phyloP scores from a whole-genome alignment of 164 flowering plant genomes.

The Paratinospora sagittata region DNA sequence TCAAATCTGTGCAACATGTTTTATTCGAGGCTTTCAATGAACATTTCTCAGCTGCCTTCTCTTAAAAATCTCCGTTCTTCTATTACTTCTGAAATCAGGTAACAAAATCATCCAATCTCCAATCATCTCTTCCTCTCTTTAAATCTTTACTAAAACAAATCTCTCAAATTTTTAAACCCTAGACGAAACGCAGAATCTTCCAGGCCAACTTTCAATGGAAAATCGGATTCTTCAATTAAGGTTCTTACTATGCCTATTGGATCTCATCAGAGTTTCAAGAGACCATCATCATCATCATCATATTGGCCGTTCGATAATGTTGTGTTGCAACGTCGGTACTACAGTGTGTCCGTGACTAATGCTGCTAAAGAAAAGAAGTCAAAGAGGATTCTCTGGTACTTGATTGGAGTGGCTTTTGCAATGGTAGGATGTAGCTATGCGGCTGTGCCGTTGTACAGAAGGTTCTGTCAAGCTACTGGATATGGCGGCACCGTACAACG shows the following conservation, averaged over 20 bases:
- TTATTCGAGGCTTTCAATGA: constrained; percentile 23
- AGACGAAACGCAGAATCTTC: constrained; percentile 12
- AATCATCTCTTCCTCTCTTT: background rate
- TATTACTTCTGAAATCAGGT: constrained; percentile 21
- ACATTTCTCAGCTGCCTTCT: constrained; percentile 13
- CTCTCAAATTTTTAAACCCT: background rate
- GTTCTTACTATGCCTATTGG: background rate
- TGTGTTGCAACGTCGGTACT: constrained; percentile 26
- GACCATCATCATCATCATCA: constrained; percentile 12
- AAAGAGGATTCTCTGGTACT: constrained; percentile 49
- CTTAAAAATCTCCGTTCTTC: constrained; percentile 3
- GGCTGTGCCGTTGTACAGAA: constrained; percentile 80
- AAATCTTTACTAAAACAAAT: background rate
- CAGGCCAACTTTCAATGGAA: background rate
- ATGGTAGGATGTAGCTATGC: constrained; percentile 94
- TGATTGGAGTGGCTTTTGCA: constrained; percentile 56
- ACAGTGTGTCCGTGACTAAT: constrained; percentile 26
- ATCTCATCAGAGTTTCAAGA: constrained; percentile 6
- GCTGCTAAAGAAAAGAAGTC: constrained; percentile 51
- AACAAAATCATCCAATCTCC: background rate
- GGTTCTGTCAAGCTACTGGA: constrained; percentile 92
- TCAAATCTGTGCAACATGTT: constrained; percentile 26
- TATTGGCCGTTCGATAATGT: background rate
- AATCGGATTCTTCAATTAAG: constrained; percentile 9
- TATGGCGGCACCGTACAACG: constrained; percentile 94